Evolutionary conservation across 2,329 filamentous ascomycete species (phyloP).

Genomic region (Aspergillus ochraceus): DNA sequence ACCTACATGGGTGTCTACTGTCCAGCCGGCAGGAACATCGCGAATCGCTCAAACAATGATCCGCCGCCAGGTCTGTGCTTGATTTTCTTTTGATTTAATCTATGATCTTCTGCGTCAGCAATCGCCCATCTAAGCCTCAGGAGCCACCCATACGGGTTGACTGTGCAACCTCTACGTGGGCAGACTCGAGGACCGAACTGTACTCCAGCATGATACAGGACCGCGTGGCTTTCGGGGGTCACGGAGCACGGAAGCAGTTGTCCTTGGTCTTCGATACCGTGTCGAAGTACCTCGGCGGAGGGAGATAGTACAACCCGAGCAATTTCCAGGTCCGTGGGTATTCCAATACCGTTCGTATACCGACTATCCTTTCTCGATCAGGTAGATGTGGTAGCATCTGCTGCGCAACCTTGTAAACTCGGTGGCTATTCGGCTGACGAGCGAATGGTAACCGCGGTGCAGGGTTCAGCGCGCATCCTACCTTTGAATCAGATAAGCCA

Average conservation of each 20-base stretch:
- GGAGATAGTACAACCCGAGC: not conserved
- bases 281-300: not conserved
- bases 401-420: not conserved
- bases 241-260: not conserved
- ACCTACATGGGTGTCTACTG: not conserved
- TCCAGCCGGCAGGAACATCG: not conserved
- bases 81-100: not conserved
- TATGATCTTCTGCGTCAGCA: not conserved
- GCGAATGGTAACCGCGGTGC: not conserved
- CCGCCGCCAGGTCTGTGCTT: not conserved
- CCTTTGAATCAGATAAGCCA: not conserved
- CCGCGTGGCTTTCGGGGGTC: conserved; percentile 3
- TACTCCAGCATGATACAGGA: not conserved
- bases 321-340: not conserved
- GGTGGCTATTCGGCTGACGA: not conserved
- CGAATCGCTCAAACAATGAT: not conserved
- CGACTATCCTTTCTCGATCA: not conserved
- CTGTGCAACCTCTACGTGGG: not conserved
- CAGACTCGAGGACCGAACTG: not conserved
- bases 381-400: not conserved
- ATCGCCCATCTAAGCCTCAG: not conserved
- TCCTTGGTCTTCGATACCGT: not conserved
- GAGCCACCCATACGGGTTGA: not conserved
- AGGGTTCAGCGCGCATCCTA: not conserved
- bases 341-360: not conserved